A percentile compares a stretch with the other conserved stretches of the same genome.
Conservation (phyloP, 805 yeast species). For the Teunomyces funiuensis region DNA sequence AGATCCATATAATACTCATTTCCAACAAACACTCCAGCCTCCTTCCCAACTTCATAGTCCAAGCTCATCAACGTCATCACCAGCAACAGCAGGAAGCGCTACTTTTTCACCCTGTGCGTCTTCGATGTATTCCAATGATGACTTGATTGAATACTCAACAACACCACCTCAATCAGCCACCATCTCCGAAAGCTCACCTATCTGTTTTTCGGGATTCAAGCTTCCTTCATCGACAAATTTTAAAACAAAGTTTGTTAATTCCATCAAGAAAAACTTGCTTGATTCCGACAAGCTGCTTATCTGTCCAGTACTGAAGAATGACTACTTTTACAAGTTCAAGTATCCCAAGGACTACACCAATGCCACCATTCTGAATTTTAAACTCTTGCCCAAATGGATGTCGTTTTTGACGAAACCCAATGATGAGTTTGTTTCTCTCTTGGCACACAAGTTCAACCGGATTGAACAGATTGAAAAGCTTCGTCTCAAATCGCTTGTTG, state of each 20-base stretch:
- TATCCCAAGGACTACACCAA: conserved; percentile 7
- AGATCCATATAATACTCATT: not conserved
- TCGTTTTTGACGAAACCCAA: conserved; percentile 20
- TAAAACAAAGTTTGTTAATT: conserved; percentile 33
- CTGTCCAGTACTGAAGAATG: not conserved
- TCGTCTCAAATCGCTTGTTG: conserved; percentile 24
- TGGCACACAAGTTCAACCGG: conserved; percentile 33
- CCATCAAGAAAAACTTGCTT: conserved; percentile 32
- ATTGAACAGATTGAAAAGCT: conserved; percentile 40
- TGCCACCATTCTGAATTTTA: conserved; percentile 4
- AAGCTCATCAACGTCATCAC: conserved; percentile 5
- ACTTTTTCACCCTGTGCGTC: conserved; percentile 8
- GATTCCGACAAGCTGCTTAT: not conserved
- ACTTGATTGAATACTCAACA: conserved; percentile 9
- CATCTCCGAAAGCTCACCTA: not conserved
- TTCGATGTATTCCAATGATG: conserved; percentile 9
- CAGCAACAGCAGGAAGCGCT: conserved; percentile 4
- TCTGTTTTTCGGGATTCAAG: conserved; percentile 38
- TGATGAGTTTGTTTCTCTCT: conserved; percentile 21
- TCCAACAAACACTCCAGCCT: not conserved
- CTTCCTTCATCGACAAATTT: conserved; percentile 42
- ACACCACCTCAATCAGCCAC: conserved; percentile 5
- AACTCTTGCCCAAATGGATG: conserved; percentile 34
- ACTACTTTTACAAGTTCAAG: conserved; percentile 10
- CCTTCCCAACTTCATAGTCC: conserved; percentile 5